Percentiles rank a stretch among this genome's conserved stretches.
These are phyloP conservation scores for Hibiscus trionum DNA, from an alignment of 345 rosid genomes.

Conservation along the genomic window DNA sequence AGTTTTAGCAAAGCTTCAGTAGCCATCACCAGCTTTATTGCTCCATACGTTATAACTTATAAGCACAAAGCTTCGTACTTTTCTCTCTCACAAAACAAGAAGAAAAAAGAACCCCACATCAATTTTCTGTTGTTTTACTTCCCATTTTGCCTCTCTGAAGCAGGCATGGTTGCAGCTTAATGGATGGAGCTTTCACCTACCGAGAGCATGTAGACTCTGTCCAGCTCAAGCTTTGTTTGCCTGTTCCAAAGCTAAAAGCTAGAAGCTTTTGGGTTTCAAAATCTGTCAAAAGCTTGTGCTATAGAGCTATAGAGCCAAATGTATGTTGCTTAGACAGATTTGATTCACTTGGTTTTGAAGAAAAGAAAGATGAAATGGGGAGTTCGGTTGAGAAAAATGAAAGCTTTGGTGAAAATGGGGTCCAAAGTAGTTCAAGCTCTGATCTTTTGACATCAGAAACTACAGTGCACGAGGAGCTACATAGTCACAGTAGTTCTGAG, in stretches of 20 bases:
- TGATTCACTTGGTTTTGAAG: not conserved
- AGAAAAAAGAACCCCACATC: not conserved
- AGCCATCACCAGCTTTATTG: slow-evolving; percentile 3
- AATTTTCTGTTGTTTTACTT: not conserved
- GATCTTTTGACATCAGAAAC: slow-evolving; percentile 58
- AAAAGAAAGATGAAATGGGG: too few species aligned
- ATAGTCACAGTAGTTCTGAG: slow-evolving; percentile 55
- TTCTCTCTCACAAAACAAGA: not conserved
- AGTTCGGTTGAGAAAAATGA: slow-evolving; percentile 28
- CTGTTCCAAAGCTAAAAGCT: slow-evolving; percentile 22
- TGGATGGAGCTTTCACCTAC: slow-evolving; percentile 43
- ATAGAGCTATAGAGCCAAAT: slow-evolving; percentile 27
- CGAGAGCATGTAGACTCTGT: slow-evolving; percentile 22
- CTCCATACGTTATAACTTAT: slow-evolving; percentile 10
- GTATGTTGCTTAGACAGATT: slow-evolving; percentile 30
- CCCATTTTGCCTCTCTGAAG: slow-evolving; percentile 21
- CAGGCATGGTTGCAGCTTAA: slow-evolving; percentile 34
- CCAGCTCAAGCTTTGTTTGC: slow-evolving; percentile 33
- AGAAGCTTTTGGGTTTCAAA: slow-evolving; percentile 33
- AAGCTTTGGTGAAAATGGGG: slow-evolving; percentile 20
- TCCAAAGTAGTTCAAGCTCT: slow-evolving; percentile 66
- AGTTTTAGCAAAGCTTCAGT: not conserved
- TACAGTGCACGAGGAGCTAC: slow-evolving; percentile 52
- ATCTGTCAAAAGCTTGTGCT: slow-evolving; percentile 26
- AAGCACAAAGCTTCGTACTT: slow-evolving; percentile 12